Conservation (phyloP, 169 alveolate species). For the Plasmodium yoelii region DNA sequence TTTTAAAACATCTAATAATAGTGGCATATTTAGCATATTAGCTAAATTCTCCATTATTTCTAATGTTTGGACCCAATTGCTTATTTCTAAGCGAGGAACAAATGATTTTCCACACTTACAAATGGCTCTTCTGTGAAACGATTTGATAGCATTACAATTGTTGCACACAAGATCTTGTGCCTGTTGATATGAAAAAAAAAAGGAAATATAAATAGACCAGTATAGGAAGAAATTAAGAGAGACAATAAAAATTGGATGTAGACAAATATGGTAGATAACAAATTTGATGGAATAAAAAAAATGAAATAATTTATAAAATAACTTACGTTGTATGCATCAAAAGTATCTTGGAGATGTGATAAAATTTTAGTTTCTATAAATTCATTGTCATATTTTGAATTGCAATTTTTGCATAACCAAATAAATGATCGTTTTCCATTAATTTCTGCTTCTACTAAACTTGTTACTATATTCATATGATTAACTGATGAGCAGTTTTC, state of each 20-base stretch:
- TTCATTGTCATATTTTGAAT: conserved; percentile 58
- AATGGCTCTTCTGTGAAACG: conserved; percentile 68
- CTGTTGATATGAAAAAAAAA: conserved; percentile 13
- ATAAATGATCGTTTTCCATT: conserved; percentile 74
- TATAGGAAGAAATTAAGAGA: not conserved
- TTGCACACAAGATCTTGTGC: conserved; percentile 74
- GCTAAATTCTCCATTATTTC: conserved; percentile 69
- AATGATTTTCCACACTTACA: conserved; percentile 63
- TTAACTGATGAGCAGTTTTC: conserved; percentile 81
- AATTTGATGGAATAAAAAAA: not conserved
- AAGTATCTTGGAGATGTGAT: conserved; percentile 50
- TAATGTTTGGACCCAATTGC: conserved; percentile 51
- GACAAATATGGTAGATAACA: not conserved
- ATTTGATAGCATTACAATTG: conserved; percentile 65
- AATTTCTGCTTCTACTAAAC: conserved; percentile 75
- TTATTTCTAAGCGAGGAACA: conserved; percentile 53
- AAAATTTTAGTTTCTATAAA: conserved; percentile 43
- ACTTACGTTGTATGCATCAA: conserved; percentile 69
- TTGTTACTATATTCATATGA: conserved; percentile 82
- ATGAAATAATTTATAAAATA: not conserved
- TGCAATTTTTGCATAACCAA: conserved; percentile 76
- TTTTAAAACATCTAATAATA: conserved; percentile 48
- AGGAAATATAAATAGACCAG: not conserved
- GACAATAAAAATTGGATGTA: not conserved
- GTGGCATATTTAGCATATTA: conserved; percentile 55